A percentile compares a stretch with the other conserved stretches of the same genome.
phyloP scores from a whole-genome alignment of 306 rosid genomes.

The Gillenia trifoliata region DNA sequence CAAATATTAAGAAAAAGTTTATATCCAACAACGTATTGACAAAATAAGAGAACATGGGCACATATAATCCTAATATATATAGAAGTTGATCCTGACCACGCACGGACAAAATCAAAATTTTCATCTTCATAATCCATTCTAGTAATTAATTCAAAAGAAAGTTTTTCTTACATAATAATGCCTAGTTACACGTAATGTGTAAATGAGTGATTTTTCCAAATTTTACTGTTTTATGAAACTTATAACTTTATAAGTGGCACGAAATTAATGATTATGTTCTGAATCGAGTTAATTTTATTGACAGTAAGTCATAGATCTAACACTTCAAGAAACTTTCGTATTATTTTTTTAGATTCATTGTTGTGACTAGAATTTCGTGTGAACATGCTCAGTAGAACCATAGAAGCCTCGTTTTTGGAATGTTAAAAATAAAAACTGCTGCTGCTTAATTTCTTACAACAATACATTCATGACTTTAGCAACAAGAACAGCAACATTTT shows the following conservation, averaged over 20 bases:
- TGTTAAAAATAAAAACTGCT: neutral
- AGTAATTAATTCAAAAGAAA: neutral
- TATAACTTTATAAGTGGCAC: neutral
- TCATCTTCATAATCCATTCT: neutral
- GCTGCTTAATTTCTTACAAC: neutral
- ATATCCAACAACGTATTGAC: neutral
- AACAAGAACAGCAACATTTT: neutral
- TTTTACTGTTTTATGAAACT: neutral
- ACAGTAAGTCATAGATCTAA: neutral
- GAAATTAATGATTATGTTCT: neutral
- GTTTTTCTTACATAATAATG: neutral
- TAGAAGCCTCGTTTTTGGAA: no score
- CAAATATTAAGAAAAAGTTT: neutral
- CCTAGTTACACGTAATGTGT: neutral
- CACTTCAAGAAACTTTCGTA: neutral
- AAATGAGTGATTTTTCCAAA: neutral
- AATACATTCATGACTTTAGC: neutral
- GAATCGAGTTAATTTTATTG: neutral
- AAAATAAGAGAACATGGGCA: neutral
- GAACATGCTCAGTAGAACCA: no score
- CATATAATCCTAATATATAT: neutral
- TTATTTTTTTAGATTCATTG: no score
- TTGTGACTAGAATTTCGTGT: no score
- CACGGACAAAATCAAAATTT: neutral
- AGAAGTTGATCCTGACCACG: neutral